Conservation (phyloP, 2,329 filamentous ascomycete species). For the Trichophyton mentagrophytes region DNA sequence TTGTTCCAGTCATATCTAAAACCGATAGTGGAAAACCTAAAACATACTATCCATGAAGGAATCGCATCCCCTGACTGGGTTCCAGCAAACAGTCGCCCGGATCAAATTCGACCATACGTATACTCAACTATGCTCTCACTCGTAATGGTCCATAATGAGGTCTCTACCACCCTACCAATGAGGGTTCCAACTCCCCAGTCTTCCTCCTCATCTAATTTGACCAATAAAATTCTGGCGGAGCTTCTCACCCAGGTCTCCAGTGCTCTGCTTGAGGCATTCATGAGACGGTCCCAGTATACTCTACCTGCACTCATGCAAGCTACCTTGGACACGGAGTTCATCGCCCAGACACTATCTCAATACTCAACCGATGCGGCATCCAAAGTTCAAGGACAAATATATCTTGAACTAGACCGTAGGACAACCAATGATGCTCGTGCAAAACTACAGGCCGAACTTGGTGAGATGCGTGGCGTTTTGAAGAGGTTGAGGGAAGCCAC, state of each 20-base stretch:
- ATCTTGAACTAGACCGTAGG: constrained; percentile 74
- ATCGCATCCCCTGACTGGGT: constrained; percentile 61
- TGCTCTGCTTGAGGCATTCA: constrained; percentile 72
- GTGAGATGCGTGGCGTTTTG: constrained; percentile 74
- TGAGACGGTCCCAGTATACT: constrained; percentile 52
- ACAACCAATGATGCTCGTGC: constrained; percentile 78
- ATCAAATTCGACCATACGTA: constrained; percentile 73
- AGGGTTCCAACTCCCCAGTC: constrained; percentile 57
- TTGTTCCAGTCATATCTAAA: constrained; percentile 88
- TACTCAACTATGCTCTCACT: constrained; percentile 75
- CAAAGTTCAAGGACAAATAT: constrained; percentile 77
- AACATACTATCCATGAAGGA: constrained; percentile 57
- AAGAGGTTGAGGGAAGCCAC: constrained; percentile 73
- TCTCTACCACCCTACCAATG: constrained; percentile 56
- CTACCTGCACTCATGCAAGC: constrained; percentile 87
- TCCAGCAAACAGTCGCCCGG: constrained; percentile 47
- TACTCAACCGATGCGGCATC: constrained; percentile 76
- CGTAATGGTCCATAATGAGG: constrained; percentile 83
- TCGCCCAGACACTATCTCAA: constrained; percentile 80
- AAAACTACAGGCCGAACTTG: constrained; percentile 70
- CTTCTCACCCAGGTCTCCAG: constrained; percentile 70
- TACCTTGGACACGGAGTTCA: constrained; percentile 91
- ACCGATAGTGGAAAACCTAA: constrained; percentile 56
- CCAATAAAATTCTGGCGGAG: constrained; percentile 69
- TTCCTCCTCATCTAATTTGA: constrained; percentile 56